Base-by-base conservation (phyloP, 1,139 yeast species). In the Scheffersomyces quercinus region DNA sequence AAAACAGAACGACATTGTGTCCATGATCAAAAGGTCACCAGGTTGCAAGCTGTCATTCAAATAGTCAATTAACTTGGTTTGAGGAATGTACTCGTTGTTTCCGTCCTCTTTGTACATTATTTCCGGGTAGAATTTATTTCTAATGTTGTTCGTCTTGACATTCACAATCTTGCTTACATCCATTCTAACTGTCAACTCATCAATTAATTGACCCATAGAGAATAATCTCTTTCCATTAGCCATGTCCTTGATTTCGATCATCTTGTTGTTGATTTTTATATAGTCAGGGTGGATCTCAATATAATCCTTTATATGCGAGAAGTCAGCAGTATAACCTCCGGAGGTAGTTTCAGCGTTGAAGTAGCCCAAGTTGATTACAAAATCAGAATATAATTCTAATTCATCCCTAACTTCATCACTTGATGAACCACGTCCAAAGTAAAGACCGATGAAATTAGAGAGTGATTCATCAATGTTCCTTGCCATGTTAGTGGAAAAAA, bases 1-100 rank as follows among this genome's bases (percentile, higher is more conserved):
- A 65, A 88, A 88, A 60, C 83, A 79, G 61, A 86, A 79, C 2
- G 96, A 82, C 46, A 96, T 89, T 5, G 93, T 85, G 54, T 90
- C 97, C 37, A 82, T 75, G 35, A 89, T 73, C 11, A 89, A 59
- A 24, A 83, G 72, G 59, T 88, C 96, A 53, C 81, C 75, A 28
- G 83, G 81, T 54, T 72, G 67, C 35, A 88, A 58, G 50, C 69
- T 68, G 5, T 39, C 33, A 47, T 64, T 63, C 50, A 65, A 59
- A 43, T 64, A 67, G 42, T 68, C 70, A 41, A 60, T 56, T 44
- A 71, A 52, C 43, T 58, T 50, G 45, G 44, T 45, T 35, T 56
- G 62, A 5, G 56, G 46, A 33, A 49, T 47, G 26, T 20, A 11
- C 8, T 24, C 33, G 13, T 31, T 32, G 11, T 33, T 26, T 5